These are phyloP conservation scores for Otatea glauca DNA, from an alignment of 176 grass and related monocot genomes.

Conservation along the genomic window DNA sequence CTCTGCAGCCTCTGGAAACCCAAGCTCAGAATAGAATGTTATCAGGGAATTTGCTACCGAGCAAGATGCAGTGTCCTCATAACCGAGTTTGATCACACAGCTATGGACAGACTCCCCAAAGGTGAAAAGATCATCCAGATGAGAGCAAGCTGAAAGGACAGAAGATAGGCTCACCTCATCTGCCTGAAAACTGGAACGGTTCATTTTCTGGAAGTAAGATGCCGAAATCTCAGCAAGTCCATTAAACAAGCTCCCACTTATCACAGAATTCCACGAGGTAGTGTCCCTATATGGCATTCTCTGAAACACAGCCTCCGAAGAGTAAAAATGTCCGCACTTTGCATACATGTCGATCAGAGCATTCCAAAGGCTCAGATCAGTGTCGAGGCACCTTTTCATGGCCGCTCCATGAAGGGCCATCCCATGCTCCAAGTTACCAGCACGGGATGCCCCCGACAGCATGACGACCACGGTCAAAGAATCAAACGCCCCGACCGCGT, in stretches of 20 bases:
- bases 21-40: conserved; percentile 65
- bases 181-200: conserved; percentile 5
- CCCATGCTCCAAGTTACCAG: conserved; percentile 41
- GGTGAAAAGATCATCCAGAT: conserved; percentile 19
- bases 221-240: conserved; percentile 37
- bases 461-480: conserved; percentile 60
- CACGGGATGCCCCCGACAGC: conserved; percentile 60
- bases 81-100: conserved; percentile 59
- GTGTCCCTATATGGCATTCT: conserved; percentile 58
- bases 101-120: conserved; percentile 77
- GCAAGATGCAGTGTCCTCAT: conserved; percentile 42
- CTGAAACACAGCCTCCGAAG: conserved; percentile 57
- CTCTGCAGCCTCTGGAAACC: conserved; percentile 39
- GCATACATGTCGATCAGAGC: conserved; percentile 81
- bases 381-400: conserved; percentile 46
- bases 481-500: conserved; percentile 45
- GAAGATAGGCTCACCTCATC: conserved; percentile 70
- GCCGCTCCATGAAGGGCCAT: conserved; percentile 51
- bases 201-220: conserved; percentile 74
- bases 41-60: conserved; percentile 65
- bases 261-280: conserved; percentile 79
- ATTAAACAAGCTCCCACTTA: conserved; percentile 61
- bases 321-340: conserved; percentile 51
- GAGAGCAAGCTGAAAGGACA: conserved; percentile 54
- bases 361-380: conserved; percentile 51